A percentile compares a stretch with the other conserved stretches of the same genome.
These are phyloP conservation scores for Candida methanosorbosa DNA, from an alignment of 805 yeast genomes.

Conservation along the genomic window DNA sequence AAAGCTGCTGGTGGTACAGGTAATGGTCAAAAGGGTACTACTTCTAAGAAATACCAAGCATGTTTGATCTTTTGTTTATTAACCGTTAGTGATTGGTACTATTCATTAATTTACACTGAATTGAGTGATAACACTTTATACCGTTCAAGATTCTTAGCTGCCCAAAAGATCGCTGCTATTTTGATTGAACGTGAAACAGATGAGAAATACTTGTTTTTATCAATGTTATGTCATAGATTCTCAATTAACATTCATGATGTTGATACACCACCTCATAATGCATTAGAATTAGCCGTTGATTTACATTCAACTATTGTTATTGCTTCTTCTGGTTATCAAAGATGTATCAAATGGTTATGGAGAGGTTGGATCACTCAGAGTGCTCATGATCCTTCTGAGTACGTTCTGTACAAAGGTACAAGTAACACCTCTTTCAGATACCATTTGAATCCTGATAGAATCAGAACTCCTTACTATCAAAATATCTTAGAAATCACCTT, in stretches of 20 bases:
- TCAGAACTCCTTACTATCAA: conserved; percentile 81
- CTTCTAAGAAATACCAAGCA: conserved; percentile 57
- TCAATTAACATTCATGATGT: conserved; percentile 52
- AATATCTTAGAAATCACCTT: conserved; percentile 62
- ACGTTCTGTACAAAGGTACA: conserved; percentile 54
- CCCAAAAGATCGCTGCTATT: conserved; percentile 62
- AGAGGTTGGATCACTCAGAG: conserved; percentile 86
- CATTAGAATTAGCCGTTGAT: conserved; percentile 79
- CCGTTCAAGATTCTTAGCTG: conserved; percentile 52
- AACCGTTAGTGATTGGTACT: conserved; percentile 75
- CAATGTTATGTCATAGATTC: conserved; percentile 71
- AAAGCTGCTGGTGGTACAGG: conserved; percentile 80
- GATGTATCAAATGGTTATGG: conserved; percentile 89
- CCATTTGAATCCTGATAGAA: conserved; percentile 77
- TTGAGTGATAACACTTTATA: conserved; percentile 62
- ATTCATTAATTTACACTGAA: conserved; percentile 47
- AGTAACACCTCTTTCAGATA: conserved; percentile 41
- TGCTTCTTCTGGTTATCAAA: conserved; percentile 73
- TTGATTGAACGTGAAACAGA: conserved; percentile 56
- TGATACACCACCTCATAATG: conserved; percentile 61
- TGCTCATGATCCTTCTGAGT: conserved; percentile 57
- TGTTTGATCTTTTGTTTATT: conserved; percentile 61
- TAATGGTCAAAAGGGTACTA: conserved; percentile 41
- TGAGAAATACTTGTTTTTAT: conserved; percentile 57
- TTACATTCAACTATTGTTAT: conserved; percentile 72